A percentile compares a stretch with the other conserved stretches of the same genome.
phyloP scores from a whole-genome alignment of 768 basidiomycete genomes.

The Leccinum uliginosum region DNA sequence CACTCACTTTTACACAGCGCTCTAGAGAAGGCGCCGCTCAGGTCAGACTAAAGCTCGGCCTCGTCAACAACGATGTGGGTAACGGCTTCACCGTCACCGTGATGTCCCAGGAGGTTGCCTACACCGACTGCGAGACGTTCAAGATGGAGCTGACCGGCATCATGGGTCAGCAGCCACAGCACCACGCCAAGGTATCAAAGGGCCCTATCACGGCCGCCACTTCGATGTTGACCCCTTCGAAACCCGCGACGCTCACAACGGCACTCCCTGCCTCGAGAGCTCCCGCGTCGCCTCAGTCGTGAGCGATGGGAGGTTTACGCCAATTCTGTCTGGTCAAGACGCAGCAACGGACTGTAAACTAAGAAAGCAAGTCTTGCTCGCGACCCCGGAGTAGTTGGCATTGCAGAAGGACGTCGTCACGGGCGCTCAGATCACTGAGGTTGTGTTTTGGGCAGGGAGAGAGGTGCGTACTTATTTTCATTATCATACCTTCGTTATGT shows the following conservation, averaged over 20 bases:
- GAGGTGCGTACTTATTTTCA: slow-evolving; percentile 51
- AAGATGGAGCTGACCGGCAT: slow-evolving; percentile 74
- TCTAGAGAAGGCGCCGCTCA: slow-evolving; percentile 81
- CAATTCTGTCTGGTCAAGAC: slow-evolving; percentile 54
- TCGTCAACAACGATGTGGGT: slow-evolving; percentile 64
- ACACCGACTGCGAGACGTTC: slow-evolving; percentile 74
- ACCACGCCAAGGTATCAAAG: slow-evolving; percentile 25
- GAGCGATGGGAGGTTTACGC: slow-evolving; percentile 48
- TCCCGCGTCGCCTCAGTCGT: slow-evolving; percentile 64
- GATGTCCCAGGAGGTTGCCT: slow-evolving; percentile 51
- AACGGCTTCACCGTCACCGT: slow-evolving; percentile 82
- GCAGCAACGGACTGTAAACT: slow-evolving; percentile 66
- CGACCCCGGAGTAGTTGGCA: slow-evolving; percentile 69
- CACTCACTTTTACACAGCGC: slow-evolving; percentile 39
- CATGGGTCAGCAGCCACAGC: slow-evolving; percentile 68
- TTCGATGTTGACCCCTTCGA: slow-evolving; percentile 14
- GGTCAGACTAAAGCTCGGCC: slow-evolving; percentile 70
- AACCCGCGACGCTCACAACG: slow-evolving; percentile 31
- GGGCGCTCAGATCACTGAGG: slow-evolving; percentile 78
- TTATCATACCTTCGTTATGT: no score
- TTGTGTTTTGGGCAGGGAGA: slow-evolving; percentile 96
- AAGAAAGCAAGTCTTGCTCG: slow-evolving; percentile 73
- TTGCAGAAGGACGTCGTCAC: slow-evolving; percentile 90
- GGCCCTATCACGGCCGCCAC: slow-evolving; percentile 17
- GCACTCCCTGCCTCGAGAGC: slow-evolving; percentile 32